A percentile compares a stretch with the other conserved stretches of the same genome.
Conservation (phyloP, 306 rosid genomes). For the Citrullus amarus region DNA sequence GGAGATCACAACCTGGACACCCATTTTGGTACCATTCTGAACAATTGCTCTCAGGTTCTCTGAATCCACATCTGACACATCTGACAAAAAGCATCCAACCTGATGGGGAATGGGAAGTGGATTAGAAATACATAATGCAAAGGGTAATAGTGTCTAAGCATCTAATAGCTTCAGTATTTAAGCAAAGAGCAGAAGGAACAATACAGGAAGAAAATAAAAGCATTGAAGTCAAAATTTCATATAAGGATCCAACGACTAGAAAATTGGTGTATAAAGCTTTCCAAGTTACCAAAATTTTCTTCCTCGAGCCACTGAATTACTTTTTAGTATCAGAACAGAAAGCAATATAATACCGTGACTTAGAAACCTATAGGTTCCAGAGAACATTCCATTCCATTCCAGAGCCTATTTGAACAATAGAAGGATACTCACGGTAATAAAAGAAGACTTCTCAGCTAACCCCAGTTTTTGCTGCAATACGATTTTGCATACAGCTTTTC, state of each 20-base stretch:
- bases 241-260: not conserved
- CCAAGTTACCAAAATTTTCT: not conserved
- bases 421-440: constrained; percentile 37
- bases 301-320: not conserved
- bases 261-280: not conserved
- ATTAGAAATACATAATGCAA: constrained; percentile 7
- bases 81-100: constrained; percentile 65
- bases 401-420: not conserved
- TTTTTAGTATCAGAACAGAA: not conserved
- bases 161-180: not conserved
- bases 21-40: constrained; percentile 24
- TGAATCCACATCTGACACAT: constrained; percentile 34
- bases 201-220: not conserved
- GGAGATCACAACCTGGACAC: constrained; percentile 53
- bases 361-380: not conserved
- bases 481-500: constrained; percentile 60
- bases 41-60: constrained; percentile 33
- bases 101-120: constrained; percentile 19
- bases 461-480: constrained; percentile 51
- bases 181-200: not conserved
- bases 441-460: constrained; percentile 37
- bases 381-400: not conserved
- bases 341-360: not conserved
- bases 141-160: not conserved
- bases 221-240: not conserved